Evolutionary conservation across 768 basidiomycete species (phyloP).

Genomic region (Boletus rubroflammeus): DNA sequence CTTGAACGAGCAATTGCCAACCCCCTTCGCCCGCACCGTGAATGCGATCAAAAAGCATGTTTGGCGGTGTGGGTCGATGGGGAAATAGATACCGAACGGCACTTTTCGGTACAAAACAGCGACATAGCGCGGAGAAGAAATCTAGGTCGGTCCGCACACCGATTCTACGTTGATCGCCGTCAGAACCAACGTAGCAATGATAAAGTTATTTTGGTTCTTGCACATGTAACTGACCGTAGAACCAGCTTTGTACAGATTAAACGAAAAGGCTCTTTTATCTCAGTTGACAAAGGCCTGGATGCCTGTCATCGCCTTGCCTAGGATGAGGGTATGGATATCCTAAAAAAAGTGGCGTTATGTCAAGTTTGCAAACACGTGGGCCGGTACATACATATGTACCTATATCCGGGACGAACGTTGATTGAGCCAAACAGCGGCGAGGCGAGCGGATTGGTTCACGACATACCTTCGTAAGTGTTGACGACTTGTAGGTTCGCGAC

Average conservation of each 20-base stretch:
- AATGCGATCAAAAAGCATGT: background rate
- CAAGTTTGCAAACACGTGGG: background rate
- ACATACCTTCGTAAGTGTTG: slow-evolving; percentile 87
- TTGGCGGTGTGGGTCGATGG: background rate
- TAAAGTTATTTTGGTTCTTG: background rate
- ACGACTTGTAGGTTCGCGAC: slow-evolving; percentile 94
- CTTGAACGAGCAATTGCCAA: background rate
- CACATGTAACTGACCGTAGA: background rate
- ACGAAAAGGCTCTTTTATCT: background rate
- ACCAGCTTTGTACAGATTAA: background rate
- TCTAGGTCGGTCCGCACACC: background rate
- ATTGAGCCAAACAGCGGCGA: background rate
- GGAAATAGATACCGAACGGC: background rate
- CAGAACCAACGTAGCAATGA: background rate
- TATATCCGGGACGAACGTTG: slow-evolving; percentile 18
- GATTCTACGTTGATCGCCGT: background rate
- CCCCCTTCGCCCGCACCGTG: no score
- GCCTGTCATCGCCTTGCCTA: slow-evolving; percentile 91
- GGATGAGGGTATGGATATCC: slow-evolving; percentile 88
- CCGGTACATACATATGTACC: slow-evolving; percentile 54
- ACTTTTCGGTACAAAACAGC: background rate
- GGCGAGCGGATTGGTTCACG: background rate
- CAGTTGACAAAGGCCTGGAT: slow-evolving; percentile 78
- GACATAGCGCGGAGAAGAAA: background rate
- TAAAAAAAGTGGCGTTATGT: slow-evolving; percentile 30